phyloP scores from a whole-genome alignment of 2,329 filamentous ascomycete genomes.

The Colletotrichum sp. region DNA sequence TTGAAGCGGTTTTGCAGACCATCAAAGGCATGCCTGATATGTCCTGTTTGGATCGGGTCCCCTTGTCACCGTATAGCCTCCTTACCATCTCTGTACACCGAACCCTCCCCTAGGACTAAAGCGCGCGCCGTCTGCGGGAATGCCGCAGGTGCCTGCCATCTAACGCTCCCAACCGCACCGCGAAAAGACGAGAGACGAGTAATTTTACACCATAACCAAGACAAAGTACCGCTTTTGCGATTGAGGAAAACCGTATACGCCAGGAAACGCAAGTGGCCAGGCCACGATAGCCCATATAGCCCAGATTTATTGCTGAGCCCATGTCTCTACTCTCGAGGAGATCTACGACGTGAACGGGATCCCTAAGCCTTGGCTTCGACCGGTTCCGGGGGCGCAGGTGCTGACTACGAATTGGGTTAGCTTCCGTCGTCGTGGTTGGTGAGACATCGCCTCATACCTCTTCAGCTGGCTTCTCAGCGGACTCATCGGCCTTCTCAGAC shows the following conservation, averaged over 20 bases:
- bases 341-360: not conserved
- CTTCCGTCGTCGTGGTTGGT: not conserved
- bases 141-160: not conserved
- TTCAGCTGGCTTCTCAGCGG: constrained; percentile 31
- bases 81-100: constrained; percentile 12
- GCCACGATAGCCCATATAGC: not conserved
- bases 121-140: not conserved
- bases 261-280: constrained; percentile 21
- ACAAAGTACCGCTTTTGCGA: constrained; percentile 17
- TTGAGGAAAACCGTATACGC: constrained; percentile 20
- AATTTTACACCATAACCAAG: constrained; percentile 22
- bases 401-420: constrained; percentile 17
- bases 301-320: not conserved
- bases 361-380: constrained; percentile 42
- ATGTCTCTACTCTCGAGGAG: constrained; percentile 5
- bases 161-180: constrained; percentile 7
- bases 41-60: not conserved
- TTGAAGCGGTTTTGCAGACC: constrained; percentile 3
- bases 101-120: constrained; percentile 7
- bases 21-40: not conserved
- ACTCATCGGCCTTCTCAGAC: constrained; percentile 21
- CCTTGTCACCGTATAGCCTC: not conserved
- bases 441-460: constrained; percentile 33
- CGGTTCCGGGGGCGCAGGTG: constrained; percentile 34
- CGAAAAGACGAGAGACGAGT: not conserved